A percentile compares a stretch with the other conserved stretches of the same genome.
These are phyloP conservation scores for Styphnolobium japonicum DNA, from an alignment of 306 rosid species.

Conservation along the genomic window DNA sequence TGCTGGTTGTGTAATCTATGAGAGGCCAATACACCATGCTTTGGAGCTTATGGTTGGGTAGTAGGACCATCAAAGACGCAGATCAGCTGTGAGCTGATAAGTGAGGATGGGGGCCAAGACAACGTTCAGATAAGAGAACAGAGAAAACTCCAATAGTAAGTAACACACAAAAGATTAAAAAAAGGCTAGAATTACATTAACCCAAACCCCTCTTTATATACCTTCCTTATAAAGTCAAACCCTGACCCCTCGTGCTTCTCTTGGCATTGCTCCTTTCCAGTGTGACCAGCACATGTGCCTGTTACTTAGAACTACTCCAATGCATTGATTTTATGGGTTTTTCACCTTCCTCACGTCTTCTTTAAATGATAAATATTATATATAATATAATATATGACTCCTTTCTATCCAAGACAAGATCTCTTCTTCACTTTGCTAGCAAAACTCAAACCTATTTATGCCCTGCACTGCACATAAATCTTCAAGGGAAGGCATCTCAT, in stretches of 20 bases:
- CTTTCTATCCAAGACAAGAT: slow-evolving; percentile 8
- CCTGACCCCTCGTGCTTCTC: slow-evolving; percentile 3
- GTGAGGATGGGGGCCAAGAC: no score
- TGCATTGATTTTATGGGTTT: neutral
- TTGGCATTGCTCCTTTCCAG: neutral
- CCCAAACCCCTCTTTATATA: no score
- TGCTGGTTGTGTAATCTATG: no score
- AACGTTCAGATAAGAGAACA: no score
- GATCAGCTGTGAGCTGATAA: neutral
- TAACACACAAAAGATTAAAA: neutral
- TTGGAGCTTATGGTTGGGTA: neutral
- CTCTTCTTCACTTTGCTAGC: neutral
- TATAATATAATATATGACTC: neutral
- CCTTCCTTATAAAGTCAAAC: neutral
- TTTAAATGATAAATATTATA: neutral
- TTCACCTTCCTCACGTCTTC: neutral
- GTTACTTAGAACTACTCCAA: neutral
- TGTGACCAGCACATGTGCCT: neutral
- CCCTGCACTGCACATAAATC: neutral
- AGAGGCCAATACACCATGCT: no score
- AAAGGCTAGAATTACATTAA: no score
- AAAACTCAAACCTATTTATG: slow-evolving; percentile 9
- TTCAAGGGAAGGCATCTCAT: slow-evolving; percentile 7
- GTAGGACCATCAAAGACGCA: neutral
- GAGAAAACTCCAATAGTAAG: neutral